These are phyloP conservation scores for Pythium dissotocum DNA, from an alignment of 352 stramenopile species.

Conservation along the genomic window DNA sequence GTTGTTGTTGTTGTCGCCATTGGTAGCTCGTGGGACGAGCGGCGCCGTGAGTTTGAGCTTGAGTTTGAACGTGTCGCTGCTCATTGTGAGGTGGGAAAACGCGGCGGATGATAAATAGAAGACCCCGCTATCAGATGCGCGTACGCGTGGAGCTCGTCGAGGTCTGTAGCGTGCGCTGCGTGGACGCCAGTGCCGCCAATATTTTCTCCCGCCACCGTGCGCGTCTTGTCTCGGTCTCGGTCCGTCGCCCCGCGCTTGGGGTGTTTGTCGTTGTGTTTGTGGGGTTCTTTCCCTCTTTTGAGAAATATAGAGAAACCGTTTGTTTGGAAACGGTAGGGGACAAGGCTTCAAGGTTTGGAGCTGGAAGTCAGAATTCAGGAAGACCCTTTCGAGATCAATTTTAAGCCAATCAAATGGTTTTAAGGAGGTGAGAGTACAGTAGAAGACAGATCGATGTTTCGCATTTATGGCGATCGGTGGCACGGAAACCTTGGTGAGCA, in stretches of 20 bases:
- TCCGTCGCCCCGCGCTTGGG: neutral
- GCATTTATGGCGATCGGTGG: slow-evolving; percentile 14
- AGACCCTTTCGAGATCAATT: neutral
- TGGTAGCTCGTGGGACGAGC: slow-evolving; percentile 15
- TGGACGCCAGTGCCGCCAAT: neutral
- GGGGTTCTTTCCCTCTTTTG: slow-evolving; percentile 17
- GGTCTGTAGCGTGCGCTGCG: neutral
- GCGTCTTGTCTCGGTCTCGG: neutral
- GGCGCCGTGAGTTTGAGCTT: slow-evolving; percentile 61
- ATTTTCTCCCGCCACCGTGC: neutral
- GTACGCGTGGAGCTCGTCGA: neutral
- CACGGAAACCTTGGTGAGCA: slow-evolving; percentile 16
- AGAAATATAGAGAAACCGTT: slow-evolving; percentile 13
- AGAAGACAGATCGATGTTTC: slow-evolving; percentile 21
- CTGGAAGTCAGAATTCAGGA: neutral
- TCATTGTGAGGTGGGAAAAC: slow-evolving; percentile 30
- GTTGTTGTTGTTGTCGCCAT: slow-evolving; percentile 22
- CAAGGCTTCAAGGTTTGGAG: neutral
- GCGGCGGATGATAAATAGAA: slow-evolving; percentile 3
- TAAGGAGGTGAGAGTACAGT: slow-evolving; percentile 1
- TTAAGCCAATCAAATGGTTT: neutral
- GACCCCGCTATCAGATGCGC: neutral
- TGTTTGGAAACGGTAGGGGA: neutral
- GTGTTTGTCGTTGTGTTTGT: neutral
- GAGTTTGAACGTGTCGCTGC: slow-evolving; percentile 39